Evolutionary conservation across 1,139 yeast genomes (phyloP).

Genomic region (Saccharomyces uvarum): DNA sequence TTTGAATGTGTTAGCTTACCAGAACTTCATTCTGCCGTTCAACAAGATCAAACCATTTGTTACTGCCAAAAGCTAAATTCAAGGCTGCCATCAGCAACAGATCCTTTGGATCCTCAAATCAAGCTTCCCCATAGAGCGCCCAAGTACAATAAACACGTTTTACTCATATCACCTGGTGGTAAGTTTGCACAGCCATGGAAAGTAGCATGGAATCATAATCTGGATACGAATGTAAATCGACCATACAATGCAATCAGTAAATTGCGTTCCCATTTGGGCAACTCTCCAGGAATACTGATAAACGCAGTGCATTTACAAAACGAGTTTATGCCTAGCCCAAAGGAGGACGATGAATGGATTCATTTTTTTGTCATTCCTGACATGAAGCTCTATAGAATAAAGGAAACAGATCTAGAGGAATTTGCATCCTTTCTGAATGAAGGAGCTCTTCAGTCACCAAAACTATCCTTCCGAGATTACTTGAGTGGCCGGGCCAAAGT

Average conservation of each 20-base stretch:
- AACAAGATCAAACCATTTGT: not conserved
- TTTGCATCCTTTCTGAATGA: slow-evolving; percentile 18
- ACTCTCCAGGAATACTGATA: slow-evolving; percentile 2
- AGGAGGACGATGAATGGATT: slow-evolving; percentile 6
- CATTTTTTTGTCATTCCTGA: slow-evolving; percentile 20
- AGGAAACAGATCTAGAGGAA: slow-evolving; percentile 7
- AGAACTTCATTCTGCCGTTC: not conserved
- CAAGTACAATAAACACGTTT: slow-evolving; percentile 2
- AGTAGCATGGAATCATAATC: not conserved
- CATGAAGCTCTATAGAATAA: slow-evolving; percentile 16
- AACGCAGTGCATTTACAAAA: slow-evolving; percentile 1
- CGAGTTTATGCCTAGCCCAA: not conserved
- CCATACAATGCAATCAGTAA: not conserved
- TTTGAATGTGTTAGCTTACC: not conserved
- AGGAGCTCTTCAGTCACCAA: slow-evolving; percentile 8
- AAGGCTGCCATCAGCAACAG: not conserved
- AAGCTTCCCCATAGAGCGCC: slow-evolving; percentile 1
- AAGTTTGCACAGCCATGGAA: not conserved
- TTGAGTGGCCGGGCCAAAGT: slow-evolving; percentile 14
- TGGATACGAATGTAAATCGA: not conserved
- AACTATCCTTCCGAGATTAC: slow-evolving; percentile 12
- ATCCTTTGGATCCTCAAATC: slow-evolving; percentile 1
- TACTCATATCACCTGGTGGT: slow-evolving; percentile 2
- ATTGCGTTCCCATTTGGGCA: not conserved
- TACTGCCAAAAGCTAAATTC: slow-evolving; percentile 1